These are phyloP conservation scores for Phialophora tarda DNA, from an alignment of 2,329 filamentous ascomycete species.

Conservation along the genomic window DNA sequence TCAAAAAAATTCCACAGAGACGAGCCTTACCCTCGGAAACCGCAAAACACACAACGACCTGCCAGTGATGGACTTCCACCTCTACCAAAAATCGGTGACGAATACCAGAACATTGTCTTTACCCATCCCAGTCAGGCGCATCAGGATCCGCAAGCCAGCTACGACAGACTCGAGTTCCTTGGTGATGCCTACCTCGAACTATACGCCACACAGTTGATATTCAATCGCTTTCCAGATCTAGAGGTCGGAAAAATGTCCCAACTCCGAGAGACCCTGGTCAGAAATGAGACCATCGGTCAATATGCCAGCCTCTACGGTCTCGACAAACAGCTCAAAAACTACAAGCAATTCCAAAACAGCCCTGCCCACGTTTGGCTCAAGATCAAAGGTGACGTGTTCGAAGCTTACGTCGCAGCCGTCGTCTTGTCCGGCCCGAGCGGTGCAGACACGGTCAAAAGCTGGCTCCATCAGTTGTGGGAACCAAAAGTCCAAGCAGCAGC, in stretches of 20 bases:
- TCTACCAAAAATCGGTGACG: slow-evolving; percentile 32
- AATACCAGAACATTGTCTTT: slow-evolving; percentile 34
- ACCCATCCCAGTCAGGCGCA: slow-evolving; percentile 32
- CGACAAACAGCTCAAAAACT: slow-evolving; percentile 66
- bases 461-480: slow-evolving; percentile 78
- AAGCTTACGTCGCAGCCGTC: slow-evolving; percentile 83
- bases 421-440: slow-evolving; percentile 70
- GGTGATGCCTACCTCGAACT: slow-evolving; percentile 86
- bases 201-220: slow-evolving; percentile 76
- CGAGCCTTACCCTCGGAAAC: neutral
- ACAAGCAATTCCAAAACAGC: slow-evolving; percentile 43
- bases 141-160: slow-evolving; percentile 51
- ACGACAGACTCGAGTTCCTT: slow-evolving; percentile 86
- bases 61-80: slow-evolving; percentile 31
- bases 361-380: slow-evolving; percentile 63
- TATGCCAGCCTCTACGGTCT: slow-evolving; percentile 76
- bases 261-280: slow-evolving; percentile 77
- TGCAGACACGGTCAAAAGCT: slow-evolving; percentile 65
- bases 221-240: slow-evolving; percentile 69
- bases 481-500: slow-evolving; percentile 59
- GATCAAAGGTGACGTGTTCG: slow-evolving; percentile 83
- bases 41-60: neutral
- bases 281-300: slow-evolving; percentile 75
- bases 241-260: slow-evolving; percentile 73
- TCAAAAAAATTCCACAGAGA: slow-evolving; percentile 18